Evolutionary conservation across 2,329 filamentous ascomycete genomes (phyloP).

Genomic region (Phialemoniopsis sp.): DNA sequence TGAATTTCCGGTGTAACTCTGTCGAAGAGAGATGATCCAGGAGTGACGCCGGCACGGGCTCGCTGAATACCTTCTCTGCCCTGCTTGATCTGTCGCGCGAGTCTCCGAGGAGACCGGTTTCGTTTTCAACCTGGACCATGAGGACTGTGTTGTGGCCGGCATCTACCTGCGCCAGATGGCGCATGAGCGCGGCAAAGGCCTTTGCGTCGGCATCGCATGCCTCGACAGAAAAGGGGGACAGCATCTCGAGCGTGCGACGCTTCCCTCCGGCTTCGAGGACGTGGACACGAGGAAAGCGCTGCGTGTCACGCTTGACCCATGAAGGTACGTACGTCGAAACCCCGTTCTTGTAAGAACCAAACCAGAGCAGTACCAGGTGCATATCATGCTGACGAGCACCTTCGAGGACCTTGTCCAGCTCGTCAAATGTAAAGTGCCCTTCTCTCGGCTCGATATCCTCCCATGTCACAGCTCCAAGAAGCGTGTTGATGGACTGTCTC

Average conservation of each 20-base stretch:
- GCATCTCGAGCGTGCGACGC: slow-evolving; percentile 16
- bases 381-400: slow-evolving; percentile 14
- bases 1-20: slow-evolving; percentile 12
- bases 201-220: slow-evolving; percentile 14
- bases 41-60: slow-evolving; percentile 17
- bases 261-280: slow-evolving; percentile 18
- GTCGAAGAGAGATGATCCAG: slow-evolving; percentile 6
- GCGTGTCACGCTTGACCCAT: slow-evolving; percentile 19
- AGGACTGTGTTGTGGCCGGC: slow-evolving; percentile 41
- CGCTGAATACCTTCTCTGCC: slow-evolving; percentile 34
- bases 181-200: slow-evolving; percentile 23
- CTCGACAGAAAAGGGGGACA: slow-evolving; percentile 18
- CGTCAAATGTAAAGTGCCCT: slow-evolving; percentile 18
- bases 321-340: slow-evolving; percentile 14
- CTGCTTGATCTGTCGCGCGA: slow-evolving; percentile 38
- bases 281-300: slow-evolving; percentile 17
- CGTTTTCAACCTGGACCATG: slow-evolving; percentile 57
- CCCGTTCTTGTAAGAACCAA: slow-evolving; percentile 19
- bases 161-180: slow-evolving; percentile 35
- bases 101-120: slow-evolving; percentile 46
- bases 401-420: slow-evolving; percentile 17
- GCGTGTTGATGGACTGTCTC: slow-evolving; percentile 20
- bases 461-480: slow-evolving; percentile 22
- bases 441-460: slow-evolving; percentile 22
- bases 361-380: slow-evolving; percentile 18